Evolutionary conservation across 176 grass and related monocot genomes (phyloP).

Genomic region (Secale cereale): DNA sequence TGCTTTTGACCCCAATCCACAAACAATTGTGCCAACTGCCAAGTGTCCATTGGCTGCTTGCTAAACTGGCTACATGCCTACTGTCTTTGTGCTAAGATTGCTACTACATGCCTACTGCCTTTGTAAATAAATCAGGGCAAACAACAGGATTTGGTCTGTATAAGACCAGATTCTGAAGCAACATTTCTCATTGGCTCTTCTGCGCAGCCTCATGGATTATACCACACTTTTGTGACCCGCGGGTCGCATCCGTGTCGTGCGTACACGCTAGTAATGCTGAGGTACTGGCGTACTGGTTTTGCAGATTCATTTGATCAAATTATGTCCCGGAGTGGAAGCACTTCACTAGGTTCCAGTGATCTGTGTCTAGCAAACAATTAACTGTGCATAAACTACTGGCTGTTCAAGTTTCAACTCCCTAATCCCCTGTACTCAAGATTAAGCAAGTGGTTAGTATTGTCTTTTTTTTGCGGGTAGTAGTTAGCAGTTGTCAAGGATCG

Average conservation of each 20-base stretch:
- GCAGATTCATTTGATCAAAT: background rate
- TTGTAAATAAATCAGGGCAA: too few species aligned
- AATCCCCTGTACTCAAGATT: background rate
- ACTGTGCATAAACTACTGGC: background rate
- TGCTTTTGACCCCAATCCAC: background rate
- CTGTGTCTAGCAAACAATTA: slow-evolving; percentile 1
- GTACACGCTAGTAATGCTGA: background rate
- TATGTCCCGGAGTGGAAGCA: background rate
- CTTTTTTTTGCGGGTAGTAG: too few species aligned
- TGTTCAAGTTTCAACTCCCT: background rate
- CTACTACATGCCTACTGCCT: background rate
- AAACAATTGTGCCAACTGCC: background rate
- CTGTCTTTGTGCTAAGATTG: background rate
- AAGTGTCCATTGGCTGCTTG: too few species aligned
- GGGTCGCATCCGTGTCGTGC: background rate
- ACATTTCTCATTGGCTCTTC: background rate
- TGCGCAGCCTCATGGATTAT: background rate
- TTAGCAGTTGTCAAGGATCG: too few species aligned
- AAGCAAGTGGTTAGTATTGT: background rate
- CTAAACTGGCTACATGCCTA: background rate
- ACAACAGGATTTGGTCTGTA: too few species aligned
- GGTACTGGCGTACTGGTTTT: background rate
- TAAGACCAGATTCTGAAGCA: background rate
- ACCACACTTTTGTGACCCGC: background rate
- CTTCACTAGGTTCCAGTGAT: background rate